Base-by-base conservation (phyloP, 208 protist genomes). In the Wallacemonas sp. region DNA sequence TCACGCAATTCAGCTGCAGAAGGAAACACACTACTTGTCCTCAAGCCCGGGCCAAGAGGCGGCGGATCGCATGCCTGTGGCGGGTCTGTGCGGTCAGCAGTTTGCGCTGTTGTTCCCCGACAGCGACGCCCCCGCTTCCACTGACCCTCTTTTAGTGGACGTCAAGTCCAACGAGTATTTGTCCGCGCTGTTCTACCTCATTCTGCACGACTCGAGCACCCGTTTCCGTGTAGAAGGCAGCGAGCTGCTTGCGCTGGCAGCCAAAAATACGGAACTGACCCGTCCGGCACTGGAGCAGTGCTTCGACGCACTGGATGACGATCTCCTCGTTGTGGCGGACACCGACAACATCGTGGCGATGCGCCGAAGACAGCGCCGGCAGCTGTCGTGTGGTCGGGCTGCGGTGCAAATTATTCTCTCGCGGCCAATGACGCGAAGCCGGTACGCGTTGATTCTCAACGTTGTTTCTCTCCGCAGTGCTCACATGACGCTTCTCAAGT, bases 251-350 rank as follows among this genome's bases (percentile, higher is more conserved):
- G 74, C 77, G 27, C 44, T 91, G 30, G 79, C 79, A 0, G 72
- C 84, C 5, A 88, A 90, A 56, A 94, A 94, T 69, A 78, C 86
- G 53, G 59, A 70, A 2, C 68, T 96, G 45, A 86, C 81, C n/a
- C 75, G 67, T 9, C 60, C 64, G 15, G 82, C 92, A 11, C 77
- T 96, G 19, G 81, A 68, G 5, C 72, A 74, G 3, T 90, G 82
- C 70, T 68, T 96, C 44, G 90, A 94, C 28, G 73, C 83, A 12
- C 64, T 96, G 6, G 86, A 96, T 45, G 84, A 91, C 39, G 82
- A 93, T 56, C 49, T 68, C 8, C 70, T 88, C 34, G 67, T 58
- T 6, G 84, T 95, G 60, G 71, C 72, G 6, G 59, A 63, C 9
- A 68, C 77, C 11, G 73, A 88, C 19, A 72, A 80, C 28, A 67